phyloP scores from a whole-genome alignment of 2,329 filamentous ascomycete genomes.

The Nemania sp. region DNA sequence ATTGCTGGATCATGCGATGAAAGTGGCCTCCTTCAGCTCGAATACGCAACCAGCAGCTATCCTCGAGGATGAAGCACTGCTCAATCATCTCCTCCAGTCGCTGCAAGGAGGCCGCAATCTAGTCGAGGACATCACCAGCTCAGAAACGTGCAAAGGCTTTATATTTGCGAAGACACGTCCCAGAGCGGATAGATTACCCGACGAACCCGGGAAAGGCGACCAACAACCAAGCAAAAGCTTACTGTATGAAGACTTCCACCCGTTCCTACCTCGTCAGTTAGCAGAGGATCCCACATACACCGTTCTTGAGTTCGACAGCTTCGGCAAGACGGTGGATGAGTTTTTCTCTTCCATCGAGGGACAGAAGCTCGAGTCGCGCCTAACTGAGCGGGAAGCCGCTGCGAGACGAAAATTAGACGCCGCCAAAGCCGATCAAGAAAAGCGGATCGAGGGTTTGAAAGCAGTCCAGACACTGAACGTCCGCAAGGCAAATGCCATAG shows the following conservation, averaged over 20 bases:
- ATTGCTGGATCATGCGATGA: slow-evolving; percentile 83
- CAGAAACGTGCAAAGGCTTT: slow-evolving; percentile 74
- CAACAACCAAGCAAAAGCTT: slow-evolving; percentile 53
- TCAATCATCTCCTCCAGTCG: slow-evolving; percentile 70
- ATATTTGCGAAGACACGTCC: slow-evolving; percentile 75
- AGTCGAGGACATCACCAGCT: slow-evolving; percentile 69
- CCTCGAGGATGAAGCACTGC: slow-evolving; percentile 64
- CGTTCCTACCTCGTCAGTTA: slow-evolving; percentile 83
- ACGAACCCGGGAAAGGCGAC: slow-evolving; percentile 42
- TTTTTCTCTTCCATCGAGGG: slow-evolving; percentile 97
- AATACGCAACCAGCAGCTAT: slow-evolving; percentile 70
- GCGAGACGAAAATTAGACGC: slow-evolving; percentile 85
- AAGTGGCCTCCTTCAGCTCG: slow-evolving; percentile 70
- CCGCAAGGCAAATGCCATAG: slow-evolving; percentile 85
- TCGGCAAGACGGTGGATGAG: slow-evolving; percentile 92
- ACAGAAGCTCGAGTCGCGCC: slow-evolving; percentile 82
- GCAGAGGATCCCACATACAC: slow-evolving; percentile 66
- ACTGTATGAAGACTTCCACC: slow-evolving; percentile 94
- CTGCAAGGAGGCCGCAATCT: slow-evolving; percentile 72
- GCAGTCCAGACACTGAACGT: slow-evolving; percentile 81
- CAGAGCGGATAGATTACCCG: slow-evolving; percentile 32
- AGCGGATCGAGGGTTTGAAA: slow-evolving; percentile 82
- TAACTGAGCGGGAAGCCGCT: slow-evolving; percentile 79
- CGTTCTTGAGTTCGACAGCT: slow-evolving; percentile 78
- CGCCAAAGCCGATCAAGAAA: slow-evolving; percentile 81